Base-by-base conservation (phyloP, 2,329 filamentous ascomycete species). In the Pyrenophora tritici-repentis region DNA sequence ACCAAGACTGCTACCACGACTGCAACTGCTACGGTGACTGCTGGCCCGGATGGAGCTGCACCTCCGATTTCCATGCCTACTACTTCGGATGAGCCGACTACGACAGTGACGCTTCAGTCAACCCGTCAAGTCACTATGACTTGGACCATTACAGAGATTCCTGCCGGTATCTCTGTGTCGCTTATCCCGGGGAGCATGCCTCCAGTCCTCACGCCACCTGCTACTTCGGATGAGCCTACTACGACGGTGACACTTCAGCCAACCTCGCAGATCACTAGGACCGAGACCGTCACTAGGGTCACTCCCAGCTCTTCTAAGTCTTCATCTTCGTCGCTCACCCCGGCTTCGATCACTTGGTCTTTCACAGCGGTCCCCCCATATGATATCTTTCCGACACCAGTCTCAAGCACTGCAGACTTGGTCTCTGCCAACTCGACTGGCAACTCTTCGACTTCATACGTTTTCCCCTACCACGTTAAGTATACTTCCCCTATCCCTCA, bases 1-100 rank as follows among this genome's bases (percentile, higher is more conserved):
- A 67, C 62, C 10, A 50, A 42, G 20, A 67, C 59, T 8, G 49
- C 50, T 3, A 67, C 62, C 10, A 51, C 43, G 17, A 67, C 59
- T 8, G 49, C 50, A 2, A 65, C 62, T 4, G 47, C 57, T 9
- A 57, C 51, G 6, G 37, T 53, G 6, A 35, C 18, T n/a, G 46
- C 10, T 2, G 36, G 10, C 1, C 18, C 35, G 20, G 41, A 6
- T 10, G 26, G 18, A 33, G 32, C 22, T n/a, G 26, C 33, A 24
- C 35, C 47, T 29, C 37, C 47, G 22, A 6, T 9, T n/a, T 2
- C 3, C 10, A n/a, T 20, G 10, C 26, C 10, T 39, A 24, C 35
- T 39, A 22, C 40, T 42, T n/a, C 32, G 3, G 18, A 20, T 16
- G 38, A 10, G 18, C 46, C 47, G 7, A 57, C 53, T 4, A 58